Conservation (phyloP, 2,329 filamentous ascomycete genomes). For the Paracoccidioides brasiliensis region DNA sequence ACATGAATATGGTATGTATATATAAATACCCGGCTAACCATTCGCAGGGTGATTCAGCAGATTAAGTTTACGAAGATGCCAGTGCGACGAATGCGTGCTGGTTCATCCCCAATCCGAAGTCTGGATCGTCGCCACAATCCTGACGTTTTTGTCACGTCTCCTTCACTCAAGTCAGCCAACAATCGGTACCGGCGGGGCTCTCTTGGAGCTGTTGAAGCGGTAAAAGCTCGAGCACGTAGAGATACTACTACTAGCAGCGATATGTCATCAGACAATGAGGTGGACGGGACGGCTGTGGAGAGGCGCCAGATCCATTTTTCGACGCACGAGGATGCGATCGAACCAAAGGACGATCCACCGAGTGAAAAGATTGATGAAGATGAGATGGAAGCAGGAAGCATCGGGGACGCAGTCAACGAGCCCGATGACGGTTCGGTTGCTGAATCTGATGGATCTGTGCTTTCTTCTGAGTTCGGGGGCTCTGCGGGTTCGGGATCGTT, state of each 20-base stretch:
- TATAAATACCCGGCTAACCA: background rate
- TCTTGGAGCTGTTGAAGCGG: slow-evolving; percentile 41
- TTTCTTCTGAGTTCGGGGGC: slow-evolving; percentile 42
- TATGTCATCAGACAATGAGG: slow-evolving; percentile 52
- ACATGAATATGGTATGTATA: background rate
- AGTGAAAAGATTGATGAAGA: slow-evolving; percentile 16
- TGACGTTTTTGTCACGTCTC: slow-evolving; percentile 43
- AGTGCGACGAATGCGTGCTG: slow-evolving; percentile 60
- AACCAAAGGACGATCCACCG: slow-evolving; percentile 12
- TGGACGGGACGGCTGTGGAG: slow-evolving; percentile 41
- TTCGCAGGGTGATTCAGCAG: slow-evolving; percentile 59
- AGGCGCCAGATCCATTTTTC: slow-evolving; percentile 40
- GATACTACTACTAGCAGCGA: slow-evolving; percentile 55
- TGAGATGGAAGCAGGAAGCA: slow-evolving; percentile 7
- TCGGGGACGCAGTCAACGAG: slow-evolving; percentile 24
- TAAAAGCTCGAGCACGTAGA: slow-evolving; percentile 42
- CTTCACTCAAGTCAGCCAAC: slow-evolving; percentile 37
- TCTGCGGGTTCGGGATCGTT: slow-evolving; percentile 45
- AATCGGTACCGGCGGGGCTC: slow-evolving; percentile 42
- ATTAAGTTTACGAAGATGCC: slow-evolving; percentile 98
- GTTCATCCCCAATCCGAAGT: slow-evolving; percentile 68
- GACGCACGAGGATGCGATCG: slow-evolving; percentile 24
- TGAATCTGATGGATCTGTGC: slow-evolving; percentile 36
- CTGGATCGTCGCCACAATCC: slow-evolving; percentile 32
- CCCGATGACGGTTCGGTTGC: slow-evolving; percentile 36